Percentiles rank a stretch among this genome's conserved stretches.
Conservation (phyloP, 441 rosid genomes). For the Jatropha podagrica region DNA sequence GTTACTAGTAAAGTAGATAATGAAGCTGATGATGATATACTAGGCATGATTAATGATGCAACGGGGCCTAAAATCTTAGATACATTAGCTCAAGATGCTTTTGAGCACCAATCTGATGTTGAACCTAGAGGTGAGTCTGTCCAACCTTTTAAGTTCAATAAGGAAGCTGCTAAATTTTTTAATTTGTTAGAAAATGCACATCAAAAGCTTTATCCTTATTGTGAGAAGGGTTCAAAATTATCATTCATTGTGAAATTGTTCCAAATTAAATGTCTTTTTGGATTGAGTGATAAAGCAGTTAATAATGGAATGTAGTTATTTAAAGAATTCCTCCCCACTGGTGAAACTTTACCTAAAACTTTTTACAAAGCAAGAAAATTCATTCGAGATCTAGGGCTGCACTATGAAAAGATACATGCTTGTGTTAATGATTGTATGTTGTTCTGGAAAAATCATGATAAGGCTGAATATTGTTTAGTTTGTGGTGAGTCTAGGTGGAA, state of each 20-base stretch:
- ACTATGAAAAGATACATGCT: slow-evolving; percentile 1
- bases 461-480: no score
- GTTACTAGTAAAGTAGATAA: not conserved
- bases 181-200: not conserved
- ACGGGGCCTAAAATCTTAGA: no score
- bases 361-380: not conserved
- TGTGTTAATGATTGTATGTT: not conserved
- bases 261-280: not conserved
- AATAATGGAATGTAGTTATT: not conserved
- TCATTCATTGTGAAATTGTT: not conserved
- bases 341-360: not conserved
- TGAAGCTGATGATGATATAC: no score
- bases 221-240: not conserved
- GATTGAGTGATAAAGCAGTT: slow-evolving; percentile 1
- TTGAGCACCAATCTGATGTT: no score
- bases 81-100: no score
- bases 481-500: no score
- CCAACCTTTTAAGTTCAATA: no score
- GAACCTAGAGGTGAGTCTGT: no score
- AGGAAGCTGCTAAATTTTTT: not conserved
- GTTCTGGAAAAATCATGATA: not conserved
- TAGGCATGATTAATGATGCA: no score
- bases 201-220: not conserved
- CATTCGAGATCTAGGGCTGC: not conserved
- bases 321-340: not conserved